Percentiles rank a stretch among this genome's conserved stretches.
Conservation (phyloP, 202 grass and related monocot species). For the Tripidium arundinaceum region DNA sequence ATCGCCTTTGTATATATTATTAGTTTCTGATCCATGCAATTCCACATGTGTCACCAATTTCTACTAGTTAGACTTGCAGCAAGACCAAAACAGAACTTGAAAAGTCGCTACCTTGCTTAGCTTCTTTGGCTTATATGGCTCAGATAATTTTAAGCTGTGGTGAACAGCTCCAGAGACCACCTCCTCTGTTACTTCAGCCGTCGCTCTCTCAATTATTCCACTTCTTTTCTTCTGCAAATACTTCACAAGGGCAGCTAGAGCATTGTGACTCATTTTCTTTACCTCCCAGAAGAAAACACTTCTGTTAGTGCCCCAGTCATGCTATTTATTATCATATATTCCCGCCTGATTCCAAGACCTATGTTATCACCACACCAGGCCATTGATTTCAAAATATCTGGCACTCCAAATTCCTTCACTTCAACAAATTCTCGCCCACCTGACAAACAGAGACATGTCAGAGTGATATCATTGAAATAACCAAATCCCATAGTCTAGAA, state of each 20-base stretch:
- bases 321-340: constrained; percentile 92
- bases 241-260: constrained; percentile 85
- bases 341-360: constrained; percentile 80
- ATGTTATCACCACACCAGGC: constrained; percentile 97
- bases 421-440: constrained; percentile 93
- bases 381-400: constrained; percentile 82
- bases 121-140: constrained; percentile 69
- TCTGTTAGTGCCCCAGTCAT: constrained; percentile 78
- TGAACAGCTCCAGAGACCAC: constrained; percentile 90
- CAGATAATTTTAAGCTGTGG: constrained; percentile 76
- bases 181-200: constrained; percentile 95
- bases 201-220: constrained; percentile 87
- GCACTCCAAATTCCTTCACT: constrained; percentile 92
- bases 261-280: constrained; percentile 90
- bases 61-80: constrained; percentile 9
- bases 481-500: background rate
- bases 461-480: constrained; percentile 23
- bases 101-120: constrained; percentile 57
- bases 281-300: constrained; percentile 82
- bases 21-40: constrained; percentile 17
- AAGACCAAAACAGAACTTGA: constrained; percentile 20
- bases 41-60: constrained; percentile 5
- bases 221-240: constrained; percentile 97
- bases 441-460: constrained; percentile 31
- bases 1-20: background rate